Evolutionary conservation across 768 basidiomycete genomes (phyloP).

Genomic region (Leucogyrophana mollusca): DNA sequence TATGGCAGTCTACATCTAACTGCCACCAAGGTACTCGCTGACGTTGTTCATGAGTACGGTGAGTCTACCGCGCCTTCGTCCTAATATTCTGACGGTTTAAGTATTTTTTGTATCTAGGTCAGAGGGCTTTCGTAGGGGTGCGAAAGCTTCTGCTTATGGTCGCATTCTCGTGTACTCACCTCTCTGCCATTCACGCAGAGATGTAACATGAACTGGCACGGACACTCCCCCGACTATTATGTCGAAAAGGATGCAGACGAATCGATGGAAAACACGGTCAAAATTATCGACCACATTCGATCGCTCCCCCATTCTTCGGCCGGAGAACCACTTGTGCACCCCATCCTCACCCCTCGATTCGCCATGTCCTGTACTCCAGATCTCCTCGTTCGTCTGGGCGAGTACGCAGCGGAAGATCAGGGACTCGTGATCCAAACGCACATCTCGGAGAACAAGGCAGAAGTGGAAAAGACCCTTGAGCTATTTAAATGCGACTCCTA

Average conservation of each 20-base stretch:
- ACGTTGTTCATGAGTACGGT: constrained; percentile 66
- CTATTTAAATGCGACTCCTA: constrained; percentile 75
- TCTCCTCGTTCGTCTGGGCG: constrained; percentile 63
- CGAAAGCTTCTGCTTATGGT: constrained; percentile 24
- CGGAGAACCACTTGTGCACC: constrained; percentile 69
- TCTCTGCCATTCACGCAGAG: constrained; percentile 21
- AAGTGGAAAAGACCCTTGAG: constrained; percentile 62
- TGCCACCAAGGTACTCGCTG: constrained; percentile 78
- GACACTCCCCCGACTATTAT: constrained; percentile 66
- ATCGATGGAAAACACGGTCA: constrained; percentile 62
- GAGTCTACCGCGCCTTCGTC: constrained; percentile 13
- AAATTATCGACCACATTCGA: constrained; percentile 70
- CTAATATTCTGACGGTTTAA: background rate
- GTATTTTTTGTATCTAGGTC: constrained; percentile 42
- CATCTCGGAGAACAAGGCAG: constrained; percentile 79
- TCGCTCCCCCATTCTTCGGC: constrained; percentile 39
- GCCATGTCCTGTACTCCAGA: constrained; percentile 82
- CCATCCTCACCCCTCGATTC: constrained; percentile 94
- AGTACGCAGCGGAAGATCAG: constrained; percentile 57
- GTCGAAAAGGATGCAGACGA: constrained; percentile 56
- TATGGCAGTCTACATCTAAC: constrained; percentile 82
- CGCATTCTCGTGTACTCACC: background rate
- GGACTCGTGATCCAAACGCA: constrained; percentile 86
- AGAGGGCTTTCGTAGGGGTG: constrained; percentile 85
- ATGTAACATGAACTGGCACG: constrained; percentile 56